These are phyloP conservation scores for Bauhinia variegata DNA, from an alignment of 306 rosid species.

Conservation along the genomic window DNA sequence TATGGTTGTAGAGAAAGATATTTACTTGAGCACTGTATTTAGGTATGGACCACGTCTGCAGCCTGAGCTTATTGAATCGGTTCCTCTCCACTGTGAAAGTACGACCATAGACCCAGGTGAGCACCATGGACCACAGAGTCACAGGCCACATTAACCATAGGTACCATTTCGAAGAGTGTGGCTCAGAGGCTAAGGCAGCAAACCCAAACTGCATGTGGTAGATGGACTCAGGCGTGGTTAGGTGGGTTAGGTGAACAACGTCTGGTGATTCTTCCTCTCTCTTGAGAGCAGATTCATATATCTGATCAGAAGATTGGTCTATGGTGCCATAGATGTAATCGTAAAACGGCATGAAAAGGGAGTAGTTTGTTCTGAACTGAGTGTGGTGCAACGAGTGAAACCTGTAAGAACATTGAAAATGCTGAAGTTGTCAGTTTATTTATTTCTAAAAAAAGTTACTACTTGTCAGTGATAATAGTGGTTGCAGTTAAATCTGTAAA, in stretches of 20 bases:
- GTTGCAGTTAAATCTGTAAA: too few species aligned
- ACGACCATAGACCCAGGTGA: slow-evolving; percentile 30
- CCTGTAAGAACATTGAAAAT: slow-evolving; percentile 21
- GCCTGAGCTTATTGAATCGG: slow-evolving; percentile 29
- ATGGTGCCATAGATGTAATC: slow-evolving; percentile 46
- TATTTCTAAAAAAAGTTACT: too few species aligned
- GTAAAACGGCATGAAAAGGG: slow-evolving; percentile 52
- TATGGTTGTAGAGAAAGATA: background rate
- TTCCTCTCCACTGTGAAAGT: slow-evolving; percentile 41
- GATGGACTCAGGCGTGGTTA: slow-evolving; percentile 48
- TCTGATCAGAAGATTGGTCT: slow-evolving; percentile 38
- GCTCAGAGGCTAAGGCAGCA: slow-evolving; percentile 45
- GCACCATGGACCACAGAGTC: slow-evolving; percentile 30
- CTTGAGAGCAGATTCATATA: slow-evolving; percentile 32
- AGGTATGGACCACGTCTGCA: slow-evolving; percentile 51
- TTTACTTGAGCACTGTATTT: slow-evolving; percentile 44
- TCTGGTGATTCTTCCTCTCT: slow-evolving; percentile 34
- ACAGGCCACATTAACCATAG: slow-evolving; percentile 45
- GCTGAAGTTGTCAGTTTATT: too few species aligned
- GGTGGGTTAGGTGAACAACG: slow-evolving; percentile 46
- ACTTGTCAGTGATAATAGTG: too few species aligned
- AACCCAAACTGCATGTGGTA: slow-evolving; percentile 44
- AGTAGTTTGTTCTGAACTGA: slow-evolving; percentile 47
- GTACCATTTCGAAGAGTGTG: slow-evolving; percentile 36
- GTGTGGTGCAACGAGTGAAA: slow-evolving; percentile 55